These are phyloP conservation scores for Strigomonas culicis DNA, from an alignment of 208 protist species.

Conservation along the genomic window DNA sequence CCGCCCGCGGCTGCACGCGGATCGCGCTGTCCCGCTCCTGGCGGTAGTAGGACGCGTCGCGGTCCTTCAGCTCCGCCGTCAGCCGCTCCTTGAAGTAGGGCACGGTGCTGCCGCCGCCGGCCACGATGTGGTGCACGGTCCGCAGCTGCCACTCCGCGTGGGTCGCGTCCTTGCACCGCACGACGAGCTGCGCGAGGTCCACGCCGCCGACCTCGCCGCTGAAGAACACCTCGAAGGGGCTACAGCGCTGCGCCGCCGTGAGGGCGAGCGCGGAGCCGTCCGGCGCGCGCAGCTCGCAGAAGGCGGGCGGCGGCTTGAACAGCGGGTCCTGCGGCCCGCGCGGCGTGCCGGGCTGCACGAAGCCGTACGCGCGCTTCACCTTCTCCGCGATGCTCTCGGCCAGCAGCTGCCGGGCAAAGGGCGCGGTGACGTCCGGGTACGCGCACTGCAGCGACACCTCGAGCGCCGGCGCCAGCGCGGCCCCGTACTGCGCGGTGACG, in stretches of 20 bases:
- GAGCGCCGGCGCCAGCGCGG: conserved; percentile 13
- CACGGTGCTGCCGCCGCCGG: conserved; percentile 43
- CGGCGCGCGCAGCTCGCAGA: conserved; percentile 24
- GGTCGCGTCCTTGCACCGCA: conserved; percentile 37
- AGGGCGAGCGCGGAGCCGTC: conserved; percentile 44
- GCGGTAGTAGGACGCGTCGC: conserved; percentile 75
- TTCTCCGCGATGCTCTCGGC: neutral
- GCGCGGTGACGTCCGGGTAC: neutral
- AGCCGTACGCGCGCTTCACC: conserved; percentile 32
- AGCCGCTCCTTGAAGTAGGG: conserved; percentile 51
- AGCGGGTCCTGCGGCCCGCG: conserved; percentile 11
- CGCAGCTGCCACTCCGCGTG: conserved; percentile 79
- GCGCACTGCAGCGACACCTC: neutral
- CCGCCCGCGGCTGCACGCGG: conserved; percentile 17
- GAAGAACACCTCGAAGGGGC: conserved; percentile 69
- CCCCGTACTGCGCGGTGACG: conserved; percentile 46
- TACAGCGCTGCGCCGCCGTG: conserved; percentile 20
- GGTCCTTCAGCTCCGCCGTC: conserved; percentile 48
- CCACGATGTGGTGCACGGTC: conserved; percentile 64
- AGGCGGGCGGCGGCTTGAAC: conserved; percentile 4
- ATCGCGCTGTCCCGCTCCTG: conserved; percentile 59
- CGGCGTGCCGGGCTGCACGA: conserved; percentile 18
- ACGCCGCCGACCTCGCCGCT: conserved; percentile 2
- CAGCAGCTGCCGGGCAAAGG: neutral
- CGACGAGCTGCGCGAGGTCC: conserved; percentile 41